Percentiles rank a stretch among this genome's conserved stretches.
phyloP scores from a whole-genome alignment of 257 asterid species.

The Solanum tarapatanum region DNA sequence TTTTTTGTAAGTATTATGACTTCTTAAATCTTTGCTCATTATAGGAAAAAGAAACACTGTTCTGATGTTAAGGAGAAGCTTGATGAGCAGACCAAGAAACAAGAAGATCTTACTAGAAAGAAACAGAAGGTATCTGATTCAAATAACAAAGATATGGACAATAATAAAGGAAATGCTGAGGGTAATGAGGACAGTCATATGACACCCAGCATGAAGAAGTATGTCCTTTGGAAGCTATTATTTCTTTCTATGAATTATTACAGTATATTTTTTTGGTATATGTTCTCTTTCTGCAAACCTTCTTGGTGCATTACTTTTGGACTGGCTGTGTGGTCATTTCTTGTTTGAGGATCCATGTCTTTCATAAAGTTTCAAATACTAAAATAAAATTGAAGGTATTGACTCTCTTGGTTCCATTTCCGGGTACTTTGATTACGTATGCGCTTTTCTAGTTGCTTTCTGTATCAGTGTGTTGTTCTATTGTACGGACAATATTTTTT shows the following conservation, averaged over 20 bases:
- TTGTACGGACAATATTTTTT: not conserved
- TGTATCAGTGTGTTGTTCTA: not conserved
- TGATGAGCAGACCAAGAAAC: constrained; percentile 20
- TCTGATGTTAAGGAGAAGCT: constrained; percentile 25
- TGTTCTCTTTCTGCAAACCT: not conserved
- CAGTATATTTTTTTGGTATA: not conserved
- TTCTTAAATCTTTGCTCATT: not conserved
- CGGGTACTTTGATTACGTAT: not conserved
- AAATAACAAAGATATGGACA: constrained; percentile 15
- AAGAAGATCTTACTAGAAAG: constrained; percentile 11
- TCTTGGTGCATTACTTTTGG: not conserved
- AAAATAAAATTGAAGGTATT: not conserved
- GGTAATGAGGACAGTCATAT: constrained; percentile 9
- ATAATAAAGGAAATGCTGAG: constrained; percentile 19
- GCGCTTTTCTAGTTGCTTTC: not conserved
- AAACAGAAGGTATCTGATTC: constrained; percentile 23
- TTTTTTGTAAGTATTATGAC: not conserved
- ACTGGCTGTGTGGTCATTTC: not conserved
- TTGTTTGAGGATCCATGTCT: not conserved
- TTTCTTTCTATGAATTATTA: constrained; percentile 6
- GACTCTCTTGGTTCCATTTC: not conserved
- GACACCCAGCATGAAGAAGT: constrained; percentile 22
- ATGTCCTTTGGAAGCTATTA: not conserved
- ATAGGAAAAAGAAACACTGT: constrained; percentile 59
- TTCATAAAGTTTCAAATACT: not conserved